Conservation (phyloP, 768 basidiomycete species). For the Mycena rebaudengoi region DNA sequence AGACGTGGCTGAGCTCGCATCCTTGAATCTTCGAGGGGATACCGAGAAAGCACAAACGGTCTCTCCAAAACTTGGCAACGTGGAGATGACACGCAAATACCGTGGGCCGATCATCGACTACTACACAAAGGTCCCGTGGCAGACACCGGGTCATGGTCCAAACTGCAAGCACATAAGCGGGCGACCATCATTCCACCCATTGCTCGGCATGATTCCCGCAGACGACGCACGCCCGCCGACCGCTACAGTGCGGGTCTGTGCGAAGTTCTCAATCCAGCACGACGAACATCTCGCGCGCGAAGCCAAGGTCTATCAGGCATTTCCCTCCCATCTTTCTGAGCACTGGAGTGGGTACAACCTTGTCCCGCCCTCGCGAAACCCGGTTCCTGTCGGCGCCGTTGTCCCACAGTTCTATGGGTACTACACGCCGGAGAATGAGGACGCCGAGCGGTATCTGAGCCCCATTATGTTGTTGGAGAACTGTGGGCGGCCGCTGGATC, state of each 20-base stretch:
- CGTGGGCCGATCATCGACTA: slow-evolving; percentile 36
- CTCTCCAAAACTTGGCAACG: slow-evolving; percentile 1
- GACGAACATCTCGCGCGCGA: slow-evolving; percentile 50
- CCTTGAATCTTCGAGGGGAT: neutral
- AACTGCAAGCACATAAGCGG: slow-evolving; percentile 41
- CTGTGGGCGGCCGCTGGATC: slow-evolving; percentile 44
- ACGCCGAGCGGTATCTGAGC: slow-evolving; percentile 37
- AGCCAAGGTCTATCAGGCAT: slow-evolving; percentile 52
- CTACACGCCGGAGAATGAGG: slow-evolving; percentile 45
- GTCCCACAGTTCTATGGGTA: slow-evolving; percentile 75
- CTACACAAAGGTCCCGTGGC: slow-evolving; percentile 39
- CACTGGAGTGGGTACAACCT: slow-evolving; percentile 61
- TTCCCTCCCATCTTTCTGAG: slow-evolving; percentile 56
- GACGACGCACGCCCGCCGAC: slow-evolving; percentile 40
- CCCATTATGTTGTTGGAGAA: slow-evolving; percentile 54
- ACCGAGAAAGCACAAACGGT: neutral
- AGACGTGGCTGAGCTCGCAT: neutral
- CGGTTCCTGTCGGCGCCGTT: slow-evolving; percentile 57
- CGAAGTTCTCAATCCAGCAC: slow-evolving; percentile 51
- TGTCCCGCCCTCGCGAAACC: slow-evolving; percentile 48
- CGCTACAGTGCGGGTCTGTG: slow-evolving; percentile 49
- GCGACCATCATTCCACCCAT: neutral
- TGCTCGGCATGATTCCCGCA: neutral
- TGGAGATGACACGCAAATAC: slow-evolving; percentile 23
- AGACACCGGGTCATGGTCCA: slow-evolving; percentile 36